These are phyloP conservation scores for Neofusicoccum cordaticola DNA, from an alignment of 2,329 filamentous ascomycete genomes.

Conservation along the genomic window DNA sequence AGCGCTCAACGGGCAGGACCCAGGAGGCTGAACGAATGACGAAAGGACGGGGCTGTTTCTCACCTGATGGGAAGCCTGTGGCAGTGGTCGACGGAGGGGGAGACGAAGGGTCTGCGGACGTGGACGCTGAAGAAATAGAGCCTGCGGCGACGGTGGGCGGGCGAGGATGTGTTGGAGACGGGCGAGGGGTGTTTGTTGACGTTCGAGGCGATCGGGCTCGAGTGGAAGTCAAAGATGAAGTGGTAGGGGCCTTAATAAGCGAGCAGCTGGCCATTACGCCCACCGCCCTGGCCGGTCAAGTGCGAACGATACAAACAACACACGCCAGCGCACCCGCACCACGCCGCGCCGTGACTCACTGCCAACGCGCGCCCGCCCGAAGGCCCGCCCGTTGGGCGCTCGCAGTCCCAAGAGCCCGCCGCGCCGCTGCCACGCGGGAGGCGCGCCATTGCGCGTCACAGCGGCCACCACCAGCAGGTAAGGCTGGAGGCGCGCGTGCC, in stretches of 20 bases:
- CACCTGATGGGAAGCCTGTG: slow-evolving; percentile 15
- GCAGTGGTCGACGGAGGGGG: slow-evolving; percentile 8
- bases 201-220: slow-evolving; percentile 16
- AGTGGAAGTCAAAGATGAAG: slow-evolving; percentile 16
- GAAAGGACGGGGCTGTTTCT: slow-evolving; percentile 16
- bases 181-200: slow-evolving; percentile 18
- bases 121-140: slow-evolving; percentile 15
- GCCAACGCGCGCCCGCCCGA: not conserved
- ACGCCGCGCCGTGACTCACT: slow-evolving; percentile 10
- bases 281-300: slow-evolving; percentile 13
- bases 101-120: not conserved
- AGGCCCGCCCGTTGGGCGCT: not conserved
- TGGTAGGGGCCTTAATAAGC: slow-evolving; percentile 16
- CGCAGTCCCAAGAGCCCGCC: not conserved
- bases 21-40: slow-evolving; percentile 18
- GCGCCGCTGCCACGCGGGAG: not conserved
- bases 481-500: not conserved
- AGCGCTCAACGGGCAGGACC: slow-evolving; percentile 3
- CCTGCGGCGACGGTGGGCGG: slow-evolving; percentile 15
- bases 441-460: not conserved
- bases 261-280: slow-evolving; percentile 14
- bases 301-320: slow-evolving; percentile 10
- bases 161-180: slow-evolving; percentile 11
- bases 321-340: slow-evolving; percentile 12
- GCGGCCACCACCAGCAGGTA: not conserved